Base-by-base conservation (phyloP, 331 rosid species). In the Pyrus hybrid region DNA sequence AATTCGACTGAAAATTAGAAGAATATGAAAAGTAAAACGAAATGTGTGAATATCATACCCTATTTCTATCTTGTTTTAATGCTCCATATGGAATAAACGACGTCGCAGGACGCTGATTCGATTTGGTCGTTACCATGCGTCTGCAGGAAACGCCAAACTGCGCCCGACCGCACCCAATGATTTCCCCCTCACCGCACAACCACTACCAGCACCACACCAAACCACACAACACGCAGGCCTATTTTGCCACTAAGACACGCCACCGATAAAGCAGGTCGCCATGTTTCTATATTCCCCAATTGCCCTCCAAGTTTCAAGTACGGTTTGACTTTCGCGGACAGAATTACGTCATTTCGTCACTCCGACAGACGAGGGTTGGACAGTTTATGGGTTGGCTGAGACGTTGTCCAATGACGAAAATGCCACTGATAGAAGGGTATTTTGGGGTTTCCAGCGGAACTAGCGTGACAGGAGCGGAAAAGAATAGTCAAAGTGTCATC, bases 181-280 rank as follows among this genome's bases (percentile, higher is more conserved):
- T 75, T 33, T 4, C 68, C 13, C 11, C 12, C 37, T 8, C 63
- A 69, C 32, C 7, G 49, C 76, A 22, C 63, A 72, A 68, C 68
- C 35, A 45, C 43, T 7, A 47, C 21, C 53, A 51, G 80, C 79
- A 26, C 49, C 65, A 76, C 41, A 70, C 68, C 68, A 74, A 80
- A 84, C 22, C 47, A 9, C 65, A 35, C 76, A 86, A 83, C 37
- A 81, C 79, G 79, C 81, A 70, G 81, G 70, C 79, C 81, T 66
- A 83, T 73, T 81, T 88, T 43, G 89, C 96, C 90, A 87, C 89
- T 73, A 85, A 81, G 81, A 88, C 97, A 91, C 93, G 96, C 93
- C 87, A 93, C 85, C 89, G 37, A 80, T 79, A 80, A 83, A 74
- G 73, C 71, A 41, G 87, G 71, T 37, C 37, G 63, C 67, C 67